Evolutionary conservation across 2,329 filamentous ascomycete species (phyloP).

Genomic region (Colletotrichum acutatum): DNA sequence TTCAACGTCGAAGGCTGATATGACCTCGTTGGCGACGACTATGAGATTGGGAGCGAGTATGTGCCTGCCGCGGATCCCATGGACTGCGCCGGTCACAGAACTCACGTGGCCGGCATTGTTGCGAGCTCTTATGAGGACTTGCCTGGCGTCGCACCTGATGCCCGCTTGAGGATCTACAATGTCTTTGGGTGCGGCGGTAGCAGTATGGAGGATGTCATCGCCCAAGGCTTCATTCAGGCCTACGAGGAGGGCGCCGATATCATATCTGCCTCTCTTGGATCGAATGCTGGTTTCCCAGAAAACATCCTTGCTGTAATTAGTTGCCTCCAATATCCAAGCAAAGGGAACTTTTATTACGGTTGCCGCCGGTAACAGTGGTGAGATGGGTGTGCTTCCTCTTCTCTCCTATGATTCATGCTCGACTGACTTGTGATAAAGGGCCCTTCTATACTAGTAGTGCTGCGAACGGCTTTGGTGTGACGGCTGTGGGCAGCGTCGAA

Average conservation of each 20-base stretch:
- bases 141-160: slow-evolving; percentile 53
- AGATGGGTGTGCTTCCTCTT: neutral
- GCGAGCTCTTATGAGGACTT: slow-evolving; percentile 44
- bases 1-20: slow-evolving; percentile 59
- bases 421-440: neutral
- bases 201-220: slow-evolving; percentile 30
- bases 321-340: neutral
- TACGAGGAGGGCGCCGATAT: slow-evolving; percentile 44
- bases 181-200: slow-evolving; percentile 46
- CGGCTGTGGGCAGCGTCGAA: slow-evolving; percentile 18
- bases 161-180: slow-evolving; percentile 52
- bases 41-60: slow-evolving; percentile 43
- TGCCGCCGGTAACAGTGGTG: slow-evolving; percentile 20
- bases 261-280: slow-evolving; percentile 44
- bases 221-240: slow-evolving; percentile 32
- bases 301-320: neutral
- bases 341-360: slow-evolving; percentile 6
- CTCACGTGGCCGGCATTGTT: slow-evolving; percentile 19
- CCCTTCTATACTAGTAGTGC: slow-evolving; percentile 19
- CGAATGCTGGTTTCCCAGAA: slow-evolving; percentile 40
- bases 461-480: slow-evolving; percentile 3
- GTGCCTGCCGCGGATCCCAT: slow-evolving; percentile 52
- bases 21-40: slow-evolving; percentile 57
- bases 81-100: slow-evolving; percentile 42
- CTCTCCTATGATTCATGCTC: no score